Percentiles rank a stretch among this genome's conserved stretches.
Conservation (phyloP, 2,329 filamentous ascomycete genomes). For the Coniochaeta ligniaria region DNA sequence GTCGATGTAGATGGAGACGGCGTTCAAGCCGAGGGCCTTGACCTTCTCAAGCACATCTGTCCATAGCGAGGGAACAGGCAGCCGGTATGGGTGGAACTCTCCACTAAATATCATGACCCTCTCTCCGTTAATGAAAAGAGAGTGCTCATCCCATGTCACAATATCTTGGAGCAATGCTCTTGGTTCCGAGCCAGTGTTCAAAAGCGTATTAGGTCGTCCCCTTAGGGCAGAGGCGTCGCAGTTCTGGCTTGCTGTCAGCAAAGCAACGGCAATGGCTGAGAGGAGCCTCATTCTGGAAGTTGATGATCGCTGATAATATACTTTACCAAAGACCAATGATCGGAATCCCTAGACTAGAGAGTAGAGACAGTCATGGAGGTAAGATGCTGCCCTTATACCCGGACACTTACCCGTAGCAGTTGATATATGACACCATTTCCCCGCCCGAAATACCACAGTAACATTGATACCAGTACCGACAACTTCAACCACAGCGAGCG, state of each 20-base stretch:
- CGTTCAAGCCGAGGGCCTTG: conserved; percentile 64
- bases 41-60: conserved; percentile 69
- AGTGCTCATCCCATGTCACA: conserved; percentile 62
- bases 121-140: conserved; percentile 59
- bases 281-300: no score
- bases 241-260: background rate
- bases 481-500: no score
- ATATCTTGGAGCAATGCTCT: background rate
- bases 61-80: conserved; percentile 32
- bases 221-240: background rate
- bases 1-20: conserved; percentile 64
- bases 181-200: background rate
- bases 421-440: no score
- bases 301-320: no score
- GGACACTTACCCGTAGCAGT: no score
- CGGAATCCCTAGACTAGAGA: no score
- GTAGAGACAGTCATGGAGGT: no score
- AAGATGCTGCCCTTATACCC: no score
- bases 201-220: no score
- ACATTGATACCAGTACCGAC: no score
- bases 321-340: no score
- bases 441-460: no score
- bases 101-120: conserved; percentile 59
- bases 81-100: conserved; percentile 56
- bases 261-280: background rate